Conservation (phyloP, 345 rosid species). For the Acer saccharum region DNA sequence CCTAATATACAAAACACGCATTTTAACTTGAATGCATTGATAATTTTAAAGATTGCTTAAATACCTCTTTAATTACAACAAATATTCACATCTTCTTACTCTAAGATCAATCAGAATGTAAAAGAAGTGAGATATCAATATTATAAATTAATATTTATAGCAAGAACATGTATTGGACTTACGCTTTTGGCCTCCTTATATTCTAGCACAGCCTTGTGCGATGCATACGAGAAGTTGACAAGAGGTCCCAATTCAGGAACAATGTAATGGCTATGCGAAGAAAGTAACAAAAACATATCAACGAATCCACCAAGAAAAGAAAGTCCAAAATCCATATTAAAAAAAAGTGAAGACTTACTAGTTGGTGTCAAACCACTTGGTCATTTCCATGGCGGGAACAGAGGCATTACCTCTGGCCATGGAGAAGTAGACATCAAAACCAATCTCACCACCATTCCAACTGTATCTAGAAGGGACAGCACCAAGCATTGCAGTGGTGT, state of each 20-base stretch:
- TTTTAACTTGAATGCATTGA: neutral
- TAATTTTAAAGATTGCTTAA: neutral
- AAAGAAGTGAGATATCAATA: too few relatives aligned
- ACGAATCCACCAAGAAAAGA: neutral
- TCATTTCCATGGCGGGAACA: conserved; percentile 92
- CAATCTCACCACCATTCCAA: conserved; percentile 75
- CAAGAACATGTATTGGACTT: conserved; percentile 26
- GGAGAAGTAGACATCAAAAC: conserved; percentile 66
- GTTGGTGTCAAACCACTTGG: conserved; percentile 92
- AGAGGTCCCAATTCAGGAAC: conserved; percentile 92
- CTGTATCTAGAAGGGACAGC: conserved; percentile 71
- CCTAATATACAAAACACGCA: neutral
- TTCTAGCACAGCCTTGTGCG: conserved; percentile 75
- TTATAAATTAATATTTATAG: too few relatives aligned
- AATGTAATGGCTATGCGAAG: conserved; percentile 64
- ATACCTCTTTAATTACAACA: neutral
- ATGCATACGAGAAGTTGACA: conserved; percentile 66
- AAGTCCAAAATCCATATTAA: neutral
- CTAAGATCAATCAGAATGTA: neutral
- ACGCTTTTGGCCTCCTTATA: conserved; percentile 82
- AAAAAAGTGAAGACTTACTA: conserved; percentile 45
- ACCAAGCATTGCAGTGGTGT: conserved; percentile 77
- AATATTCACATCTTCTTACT: neutral
- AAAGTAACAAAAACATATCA: neutral
- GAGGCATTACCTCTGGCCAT: conserved; percentile 84